Percentiles rank a stretch among this genome's conserved stretches.
Evolutionary conservation across 148 eudicot genomes (phyloP).

Genomic region (Suaeda aralocaspica): DNA sequence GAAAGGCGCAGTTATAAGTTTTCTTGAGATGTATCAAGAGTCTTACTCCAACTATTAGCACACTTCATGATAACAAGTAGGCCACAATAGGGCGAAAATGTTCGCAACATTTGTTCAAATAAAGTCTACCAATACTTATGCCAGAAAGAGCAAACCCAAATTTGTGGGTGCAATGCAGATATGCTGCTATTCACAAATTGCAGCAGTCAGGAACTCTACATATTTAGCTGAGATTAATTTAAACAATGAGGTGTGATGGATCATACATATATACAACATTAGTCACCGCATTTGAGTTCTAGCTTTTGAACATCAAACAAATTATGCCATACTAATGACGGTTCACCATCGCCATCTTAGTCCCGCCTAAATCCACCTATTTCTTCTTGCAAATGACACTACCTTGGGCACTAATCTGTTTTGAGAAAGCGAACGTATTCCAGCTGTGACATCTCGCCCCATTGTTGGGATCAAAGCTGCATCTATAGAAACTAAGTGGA

Average conservation of each 20-base stretch:
- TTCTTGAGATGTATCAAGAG: too few relatives aligned
- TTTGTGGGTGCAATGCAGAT: slow-evolving; percentile 1
- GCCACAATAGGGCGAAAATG: background rate
- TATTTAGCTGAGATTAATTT: slow-evolving; percentile 4
- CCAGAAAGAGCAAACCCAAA: background rate
- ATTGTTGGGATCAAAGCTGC: slow-evolving; percentile 73
- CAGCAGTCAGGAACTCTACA: slow-evolving; percentile 16
- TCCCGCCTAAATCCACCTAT: background rate
- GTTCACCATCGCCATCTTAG: background rate
- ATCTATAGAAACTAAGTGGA: slow-evolving; percentile 68
- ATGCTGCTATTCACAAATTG: slow-evolving; percentile 15
- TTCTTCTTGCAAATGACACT: slow-evolving; percentile 10
- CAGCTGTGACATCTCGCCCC: slow-evolving; percentile 80
- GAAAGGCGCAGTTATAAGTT: too few relatives aligned
- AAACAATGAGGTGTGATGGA: slow-evolving; percentile 13
- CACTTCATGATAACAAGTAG: too few relatives aligned
- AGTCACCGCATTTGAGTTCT: slow-evolving; percentile 9
- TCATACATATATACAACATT: slow-evolving; percentile 24
- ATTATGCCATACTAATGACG: slow-evolving; percentile 7
- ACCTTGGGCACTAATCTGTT: slow-evolving; percentile 51
- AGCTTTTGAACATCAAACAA: slow-evolving; percentile 10
- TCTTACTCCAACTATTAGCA: too few relatives aligned
- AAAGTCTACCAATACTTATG: background rate
- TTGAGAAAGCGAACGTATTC: slow-evolving; percentile 77
- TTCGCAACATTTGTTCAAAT: background rate